Conservation (phyloP, 768 basidiomycete genomes). For the Tulasnella sp. region DNA sequence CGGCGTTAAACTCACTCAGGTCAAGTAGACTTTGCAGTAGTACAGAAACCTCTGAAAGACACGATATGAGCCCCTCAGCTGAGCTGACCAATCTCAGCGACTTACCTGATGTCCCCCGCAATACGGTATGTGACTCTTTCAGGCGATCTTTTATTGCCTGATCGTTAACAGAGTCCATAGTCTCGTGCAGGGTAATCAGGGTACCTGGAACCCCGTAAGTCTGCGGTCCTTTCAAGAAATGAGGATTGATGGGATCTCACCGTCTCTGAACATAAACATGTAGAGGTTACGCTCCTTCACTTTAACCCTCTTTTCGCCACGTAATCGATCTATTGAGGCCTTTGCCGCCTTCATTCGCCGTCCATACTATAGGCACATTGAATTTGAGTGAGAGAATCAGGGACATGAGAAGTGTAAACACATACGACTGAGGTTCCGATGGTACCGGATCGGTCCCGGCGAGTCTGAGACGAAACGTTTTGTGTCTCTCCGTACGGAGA, state of each 20-base stretch:
- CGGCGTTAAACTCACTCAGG: conserved; percentile 26
- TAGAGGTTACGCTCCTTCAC: conserved; percentile 52
- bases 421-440: no score
- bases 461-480: no score
- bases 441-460: no score
- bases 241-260: conserved; percentile 27
- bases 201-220: conserved; percentile 6
- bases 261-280: conserved; percentile 56
- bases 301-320: conserved; percentile 44
- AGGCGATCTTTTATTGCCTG: conserved; percentile 47
- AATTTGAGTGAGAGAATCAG: no score
- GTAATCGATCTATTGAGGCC: conserved; percentile 27
- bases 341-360: neutral
- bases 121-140: conserved; percentile 42
- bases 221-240: neutral
- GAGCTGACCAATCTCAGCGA: neutral
- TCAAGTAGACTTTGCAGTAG: conserved; percentile 60
- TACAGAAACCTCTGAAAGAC: conserved; percentile 44
- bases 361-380: neutral
- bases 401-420: no score
- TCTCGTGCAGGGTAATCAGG: conserved; percentile 18
- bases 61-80: neutral
- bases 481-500: no score
- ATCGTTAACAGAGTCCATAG: conserved; percentile 24
- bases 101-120: conserved; percentile 37